Evolutionary conservation across 208 protist species (phyloP).

Genomic region (Leishmania gerbilli): DNA sequence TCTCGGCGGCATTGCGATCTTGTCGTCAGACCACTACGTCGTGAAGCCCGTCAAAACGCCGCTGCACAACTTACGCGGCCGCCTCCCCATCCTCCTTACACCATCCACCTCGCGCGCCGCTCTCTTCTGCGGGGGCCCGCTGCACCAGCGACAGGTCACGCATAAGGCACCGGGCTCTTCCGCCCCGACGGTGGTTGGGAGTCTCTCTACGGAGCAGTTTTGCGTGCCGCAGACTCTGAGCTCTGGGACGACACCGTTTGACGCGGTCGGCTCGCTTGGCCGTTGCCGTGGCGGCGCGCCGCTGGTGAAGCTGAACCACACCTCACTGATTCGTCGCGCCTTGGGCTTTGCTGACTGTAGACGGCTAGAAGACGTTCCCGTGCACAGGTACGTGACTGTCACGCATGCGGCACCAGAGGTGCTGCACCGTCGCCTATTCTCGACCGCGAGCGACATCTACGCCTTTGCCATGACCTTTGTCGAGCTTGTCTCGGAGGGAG

Average conservation of each 20-base stretch:
- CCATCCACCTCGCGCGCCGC: not conserved
- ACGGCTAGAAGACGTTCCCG: slow-evolving; percentile 29
- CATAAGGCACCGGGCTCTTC: not conserved
- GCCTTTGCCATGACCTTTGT: slow-evolving; percentile 87
- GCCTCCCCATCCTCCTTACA: slow-evolving; percentile 25
- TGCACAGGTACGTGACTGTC: slow-evolving; percentile 54
- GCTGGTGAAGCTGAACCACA: slow-evolving; percentile 36
- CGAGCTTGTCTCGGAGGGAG: slow-evolving; percentile 62
- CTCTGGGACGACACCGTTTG: slow-evolving; percentile 7
- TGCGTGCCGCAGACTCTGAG: slow-evolving; percentile 9
- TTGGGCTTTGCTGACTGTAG: slow-evolving; percentile 25
- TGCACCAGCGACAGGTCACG: slow-evolving; percentile 6
- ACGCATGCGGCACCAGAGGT: slow-evolving; percentile 72
- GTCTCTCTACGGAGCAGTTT: not conserved
- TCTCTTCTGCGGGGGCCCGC: slow-evolving; percentile 9
- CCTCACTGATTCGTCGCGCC: slow-evolving; percentile 12
- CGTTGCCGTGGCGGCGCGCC: slow-evolving; percentile 21
- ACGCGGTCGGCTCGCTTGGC: slow-evolving; percentile 21
- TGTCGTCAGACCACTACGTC: slow-evolving; percentile 18
- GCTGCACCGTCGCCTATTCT: slow-evolving; percentile 46
- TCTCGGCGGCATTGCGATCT: slow-evolving; percentile 29
- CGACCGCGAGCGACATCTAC: slow-evolving; percentile 72
- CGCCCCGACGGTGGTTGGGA: not conserved
- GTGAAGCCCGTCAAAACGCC: slow-evolving; percentile 19
- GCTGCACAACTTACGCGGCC: slow-evolving; percentile 9